Evolutionary conservation across 2,329 filamentous ascomycete species (phyloP).

Genomic region (Aspergillus sp.): DNA sequence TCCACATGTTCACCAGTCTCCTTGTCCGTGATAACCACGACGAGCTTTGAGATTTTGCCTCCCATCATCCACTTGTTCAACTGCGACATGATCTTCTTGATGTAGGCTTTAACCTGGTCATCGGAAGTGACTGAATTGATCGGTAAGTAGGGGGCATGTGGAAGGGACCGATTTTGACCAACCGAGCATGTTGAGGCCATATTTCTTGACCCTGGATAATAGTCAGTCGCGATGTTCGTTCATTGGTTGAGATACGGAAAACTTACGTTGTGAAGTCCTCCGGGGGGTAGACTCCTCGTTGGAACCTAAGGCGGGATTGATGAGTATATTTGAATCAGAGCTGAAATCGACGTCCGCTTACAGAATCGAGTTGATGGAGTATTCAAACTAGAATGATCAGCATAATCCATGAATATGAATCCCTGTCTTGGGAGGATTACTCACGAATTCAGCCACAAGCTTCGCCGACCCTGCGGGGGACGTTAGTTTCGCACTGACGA

Average conservation of each 20-base stretch:
- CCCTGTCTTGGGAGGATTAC: conserved; percentile 36
- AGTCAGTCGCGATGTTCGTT: conserved; percentile 2
- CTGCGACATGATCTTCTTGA: conserved; percentile 99
- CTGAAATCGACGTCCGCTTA: conserved; percentile 43
- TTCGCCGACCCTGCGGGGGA: conserved; percentile 64
- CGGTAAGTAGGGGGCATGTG: conserved; percentile 14
- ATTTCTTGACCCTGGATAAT: conserved; percentile 77
- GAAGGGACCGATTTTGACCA: conserved; percentile 22
- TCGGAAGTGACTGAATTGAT: conserved; percentile 73
- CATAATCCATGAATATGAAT: neutral
- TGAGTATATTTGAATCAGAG: conserved; percentile 17
- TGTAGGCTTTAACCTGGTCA: conserved; percentile 98
- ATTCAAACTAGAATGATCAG: conserved; percentile 68
- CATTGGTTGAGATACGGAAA: neutral
- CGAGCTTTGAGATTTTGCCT: conserved; percentile 94
- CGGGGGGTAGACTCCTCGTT: conserved; percentile 79
- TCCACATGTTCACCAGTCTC: conserved; percentile 96
- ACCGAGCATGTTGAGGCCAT: conserved; percentile 97
- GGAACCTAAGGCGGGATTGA: conserved; percentile 61
- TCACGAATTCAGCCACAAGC: conserved; percentile 90
- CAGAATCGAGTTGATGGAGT: conserved; percentile 96
- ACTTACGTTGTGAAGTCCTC: conserved; percentile 91
- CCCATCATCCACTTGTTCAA: conserved; percentile 97
- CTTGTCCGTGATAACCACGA: conserved; percentile 95
- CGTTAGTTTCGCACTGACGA: conserved; percentile 27